Evolutionary conservation across 2,329 filamentous ascomycete genomes (phyloP), one percentile per base, ranked within the genome.

Genomic region (Ascochyta rabiei): DNA sequence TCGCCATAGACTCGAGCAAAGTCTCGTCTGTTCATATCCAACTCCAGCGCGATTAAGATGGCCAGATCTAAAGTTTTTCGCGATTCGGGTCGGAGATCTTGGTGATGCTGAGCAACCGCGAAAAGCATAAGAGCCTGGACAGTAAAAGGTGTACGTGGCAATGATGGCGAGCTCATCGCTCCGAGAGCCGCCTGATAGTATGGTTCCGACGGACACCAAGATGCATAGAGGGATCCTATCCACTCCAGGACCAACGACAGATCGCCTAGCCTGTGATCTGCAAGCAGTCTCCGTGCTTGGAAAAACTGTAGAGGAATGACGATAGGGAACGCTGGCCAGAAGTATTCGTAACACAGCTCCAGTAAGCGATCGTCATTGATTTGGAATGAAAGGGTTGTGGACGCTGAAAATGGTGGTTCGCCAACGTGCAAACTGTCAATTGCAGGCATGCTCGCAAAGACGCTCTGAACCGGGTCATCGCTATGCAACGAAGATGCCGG

Each of bases 41-140:
- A 81, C 52, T 90, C 85, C 16, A 96, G 76, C 3, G 91, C 90
- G 37, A 93, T 75, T 13, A 85, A 80, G 66, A 91, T 87, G 2
- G 86, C 88, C 28, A 84, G 80, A 16, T 81, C 77, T 6, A 96
- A 80, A 15, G 88, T 82, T 39, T 85, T 79, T 86, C 88, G 68
- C 83, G 86, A 40, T 83, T 82, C 56, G 86, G 84, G 59, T 89
- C 82, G 68, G 85, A 87, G 57, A 81, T 86, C n/a, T 87, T 88
- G 72, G 92, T 90, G 28, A 92, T 95, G 89, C 16, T 96, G 80
- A 0, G 86, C 87, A 54, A 96, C 85, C 7, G 91, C 83, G 46
- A 92, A 82, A 1, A 96, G 78, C 50, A 96, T 77, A 69, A 93
- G 81, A 2, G 90, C 86, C 75, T 96, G 92, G 0, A 96, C 85